These are phyloP conservation scores for Aspergillus puulaauensis DNA, from an alignment of 2,329 filamentous ascomycete genomes.

Conservation along the genomic window DNA sequence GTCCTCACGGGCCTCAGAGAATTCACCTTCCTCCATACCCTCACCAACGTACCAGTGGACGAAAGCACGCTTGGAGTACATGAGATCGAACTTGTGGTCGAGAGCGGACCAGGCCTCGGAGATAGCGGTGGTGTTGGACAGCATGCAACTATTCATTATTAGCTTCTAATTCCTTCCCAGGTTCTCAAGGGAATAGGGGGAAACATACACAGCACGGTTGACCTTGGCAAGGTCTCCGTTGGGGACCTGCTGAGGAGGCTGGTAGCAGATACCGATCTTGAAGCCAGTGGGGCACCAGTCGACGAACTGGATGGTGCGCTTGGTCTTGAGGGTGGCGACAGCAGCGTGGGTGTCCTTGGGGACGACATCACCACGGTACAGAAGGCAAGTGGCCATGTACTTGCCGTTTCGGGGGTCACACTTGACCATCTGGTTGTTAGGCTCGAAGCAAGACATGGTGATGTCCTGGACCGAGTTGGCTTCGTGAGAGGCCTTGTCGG, in stretches of 20 bases:
- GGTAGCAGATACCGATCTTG: conserved; percentile 99
- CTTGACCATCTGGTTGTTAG: conserved; percentile 99
- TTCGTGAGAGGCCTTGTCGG: conserved; percentile 94
- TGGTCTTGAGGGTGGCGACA: conserved; percentile 96
- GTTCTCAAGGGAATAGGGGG: neutral
- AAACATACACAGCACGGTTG: conserved; percentile 90
- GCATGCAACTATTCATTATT: conserved; percentile 72
- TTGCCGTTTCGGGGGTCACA: conserved; percentile 98
- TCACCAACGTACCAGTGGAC: conserved; percentile 99
- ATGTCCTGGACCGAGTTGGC: conserved; percentile 98
- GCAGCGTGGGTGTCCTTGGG: conserved; percentile 92
- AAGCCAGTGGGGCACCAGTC: conserved; percentile 99
- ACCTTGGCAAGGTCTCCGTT: conserved; percentile 98
- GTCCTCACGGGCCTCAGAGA: conserved; percentile 98
- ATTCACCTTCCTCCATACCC: conserved; percentile 99
- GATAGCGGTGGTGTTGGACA: conserved; percentile 91
- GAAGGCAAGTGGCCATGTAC: conserved; percentile 98
- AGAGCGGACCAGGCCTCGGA: conserved; percentile 97
- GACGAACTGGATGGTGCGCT: conserved; percentile 98
- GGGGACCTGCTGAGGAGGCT: conserved; percentile 91
- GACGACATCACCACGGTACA: conserved; percentile 98
- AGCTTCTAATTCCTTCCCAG: neutral
- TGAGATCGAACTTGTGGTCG: conserved; percentile 98
- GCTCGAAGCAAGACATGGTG: conserved; percentile 98
- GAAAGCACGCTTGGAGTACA: conserved; percentile 99